Conservation (phyloP, 2,329 filamentous ascomycete genomes). For the Cladosporium oxysporum region DNA sequence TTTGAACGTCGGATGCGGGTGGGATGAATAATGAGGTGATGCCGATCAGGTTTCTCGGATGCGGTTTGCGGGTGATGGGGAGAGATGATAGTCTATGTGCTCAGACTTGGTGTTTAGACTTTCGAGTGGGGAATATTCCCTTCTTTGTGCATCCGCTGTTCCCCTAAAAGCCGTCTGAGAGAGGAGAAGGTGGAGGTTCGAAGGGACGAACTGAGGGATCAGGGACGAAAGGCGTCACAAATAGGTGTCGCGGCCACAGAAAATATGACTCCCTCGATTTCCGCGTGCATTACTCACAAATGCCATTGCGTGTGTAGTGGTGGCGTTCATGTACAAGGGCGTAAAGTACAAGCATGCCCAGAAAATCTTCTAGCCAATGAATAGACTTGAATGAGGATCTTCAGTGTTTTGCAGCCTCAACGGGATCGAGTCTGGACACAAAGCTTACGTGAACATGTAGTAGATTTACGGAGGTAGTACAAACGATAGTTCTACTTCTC, state of each 20-base stretch:
- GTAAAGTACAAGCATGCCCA: not conserved
- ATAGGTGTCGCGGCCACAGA: not conserved
- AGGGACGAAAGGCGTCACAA: not conserved
- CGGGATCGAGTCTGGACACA: no score
- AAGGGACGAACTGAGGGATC: not conserved
- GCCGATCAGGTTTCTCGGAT: not conserved
- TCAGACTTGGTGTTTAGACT: not conserved
- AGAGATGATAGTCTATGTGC: not conserved
- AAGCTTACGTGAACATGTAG: not conserved
- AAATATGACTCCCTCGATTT: not conserved
- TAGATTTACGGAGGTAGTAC: not conserved
- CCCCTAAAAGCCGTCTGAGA: not conserved
- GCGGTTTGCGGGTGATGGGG: not conserved
- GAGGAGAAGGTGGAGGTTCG: not conserved
- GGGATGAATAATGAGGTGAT: not conserved
- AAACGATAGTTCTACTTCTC: not conserved
- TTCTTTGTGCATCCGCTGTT: not conserved
- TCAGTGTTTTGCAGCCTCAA: not conserved
- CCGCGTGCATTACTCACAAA: not conserved
- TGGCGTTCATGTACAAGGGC: not conserved
- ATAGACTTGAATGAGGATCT: not conserved
- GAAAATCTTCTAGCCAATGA: not conserved
- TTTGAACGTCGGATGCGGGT: not conserved
- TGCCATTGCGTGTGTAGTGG: not conserved
- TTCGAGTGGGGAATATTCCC: not conserved